These are phyloP conservation scores for Auricularia auricula-judae DNA, from an alignment of 768 basidiomycete species.

Conservation along the genomic window DNA sequence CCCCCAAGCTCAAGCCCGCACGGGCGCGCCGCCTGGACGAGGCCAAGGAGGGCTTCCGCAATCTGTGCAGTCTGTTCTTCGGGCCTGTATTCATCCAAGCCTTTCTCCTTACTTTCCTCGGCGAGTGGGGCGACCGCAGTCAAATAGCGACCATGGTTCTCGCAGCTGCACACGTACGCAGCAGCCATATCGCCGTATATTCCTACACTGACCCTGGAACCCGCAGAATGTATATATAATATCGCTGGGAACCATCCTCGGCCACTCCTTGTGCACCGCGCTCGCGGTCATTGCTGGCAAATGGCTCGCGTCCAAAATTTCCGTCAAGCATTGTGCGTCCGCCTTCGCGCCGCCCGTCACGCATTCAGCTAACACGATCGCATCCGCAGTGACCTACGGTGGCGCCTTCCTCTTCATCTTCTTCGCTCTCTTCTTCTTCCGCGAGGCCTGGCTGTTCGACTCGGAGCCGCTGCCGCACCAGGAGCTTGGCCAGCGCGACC, in stretches of 20 bases:
- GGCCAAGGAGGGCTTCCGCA: slow-evolving; percentile 54
- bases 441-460: slow-evolving; percentile 36
- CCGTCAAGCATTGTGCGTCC: slow-evolving; percentile 80
- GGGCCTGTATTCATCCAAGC: slow-evolving; percentile 94
- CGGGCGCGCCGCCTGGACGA: slow-evolving; percentile 6
- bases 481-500: background rate
- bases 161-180: slow-evolving; percentile 81
- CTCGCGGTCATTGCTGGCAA: slow-evolving; percentile 90
- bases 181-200: background rate
- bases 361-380: background rate
- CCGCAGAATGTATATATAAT: slow-evolving; percentile 84
- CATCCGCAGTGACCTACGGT: slow-evolving; percentile 58
- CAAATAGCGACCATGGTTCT: slow-evolving; percentile 96
- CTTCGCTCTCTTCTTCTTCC: slow-evolving; percentile 71
- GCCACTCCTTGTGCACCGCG: slow-evolving; percentile 78
- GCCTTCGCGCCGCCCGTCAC: background rate
- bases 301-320: slow-evolving; percentile 87
- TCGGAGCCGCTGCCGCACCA: background rate
- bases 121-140: slow-evolving; percentile 97
- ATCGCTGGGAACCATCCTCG: slow-evolving; percentile 78
- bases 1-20: too few relatives aligned
- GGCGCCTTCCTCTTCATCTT: slow-evolving; percentile 76
- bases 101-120: slow-evolving; percentile 92
- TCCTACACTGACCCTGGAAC: background rate
- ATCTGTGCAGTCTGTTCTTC: slow-evolving; percentile 70